These are phyloP conservation scores for Gypsophila paniculata DNA, from an alignment of 179 eudicot genomes.

Conservation along the genomic window DNA sequence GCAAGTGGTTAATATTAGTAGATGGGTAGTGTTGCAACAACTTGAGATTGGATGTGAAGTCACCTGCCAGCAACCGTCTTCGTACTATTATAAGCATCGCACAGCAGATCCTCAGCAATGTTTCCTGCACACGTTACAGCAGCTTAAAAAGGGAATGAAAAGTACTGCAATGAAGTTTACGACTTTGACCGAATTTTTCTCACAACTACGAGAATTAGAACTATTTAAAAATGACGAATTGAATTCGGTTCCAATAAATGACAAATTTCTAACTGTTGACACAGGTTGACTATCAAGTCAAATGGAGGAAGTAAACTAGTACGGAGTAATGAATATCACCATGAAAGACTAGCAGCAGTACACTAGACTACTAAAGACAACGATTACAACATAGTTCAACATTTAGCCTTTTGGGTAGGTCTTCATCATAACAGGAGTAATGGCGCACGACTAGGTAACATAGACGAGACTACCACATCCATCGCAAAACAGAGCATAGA, in stretches of 20 bases:
- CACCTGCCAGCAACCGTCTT: slow-evolving; percentile 92
- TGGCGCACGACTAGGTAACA: not conserved
- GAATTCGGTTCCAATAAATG: not conserved
- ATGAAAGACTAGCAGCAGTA: slow-evolving; percentile 1
- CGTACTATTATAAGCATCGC: slow-evolving; percentile 91
- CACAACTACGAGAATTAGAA: not conserved
- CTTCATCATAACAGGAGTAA: not conserved
- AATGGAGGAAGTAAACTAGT: not conserved
- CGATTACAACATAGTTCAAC: not conserved
- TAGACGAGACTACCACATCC: not conserved
- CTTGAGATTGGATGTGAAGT: slow-evolving; percentile 92
- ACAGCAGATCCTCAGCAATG: slow-evolving; percentile 81
- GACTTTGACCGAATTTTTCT: not conserved
- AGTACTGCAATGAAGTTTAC: too few species aligned
- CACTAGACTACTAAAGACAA: not conserved
- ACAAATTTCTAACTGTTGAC: not conserved
- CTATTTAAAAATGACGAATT: not conserved
- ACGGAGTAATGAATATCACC: too few species aligned
- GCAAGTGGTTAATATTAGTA: slow-evolving; percentile 78
- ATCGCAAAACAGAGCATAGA: not conserved
- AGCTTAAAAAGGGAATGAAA: not conserved
- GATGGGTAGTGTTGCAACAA: slow-evolving; percentile 84
- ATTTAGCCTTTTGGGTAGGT: not conserved
- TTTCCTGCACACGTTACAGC: slow-evolving; percentile 47
- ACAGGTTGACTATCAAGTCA: not conserved